phyloP scores from a whole-genome alignment of 108 stramenopile species.

The Schizochytrium sp. region DNA sequence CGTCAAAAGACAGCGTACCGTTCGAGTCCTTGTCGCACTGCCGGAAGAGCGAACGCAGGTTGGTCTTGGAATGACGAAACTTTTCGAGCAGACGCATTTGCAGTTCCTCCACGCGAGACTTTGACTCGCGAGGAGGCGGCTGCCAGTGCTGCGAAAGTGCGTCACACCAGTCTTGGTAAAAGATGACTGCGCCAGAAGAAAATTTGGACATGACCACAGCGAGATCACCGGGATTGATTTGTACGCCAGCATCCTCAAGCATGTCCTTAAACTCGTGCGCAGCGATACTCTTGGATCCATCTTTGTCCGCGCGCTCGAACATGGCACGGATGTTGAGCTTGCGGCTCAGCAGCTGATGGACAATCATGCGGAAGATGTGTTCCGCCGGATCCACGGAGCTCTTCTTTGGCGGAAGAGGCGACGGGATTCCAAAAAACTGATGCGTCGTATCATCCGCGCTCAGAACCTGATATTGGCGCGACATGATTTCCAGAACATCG shows the following conservation, averaged over 20 bases:
- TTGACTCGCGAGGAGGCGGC: neutral
- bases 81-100: neutral
- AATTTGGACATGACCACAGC: conserved; percentile 1
- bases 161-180: conserved; percentile 1
- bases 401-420: neutral
- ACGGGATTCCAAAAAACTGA: neutral
- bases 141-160: neutral
- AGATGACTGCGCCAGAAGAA: neutral
- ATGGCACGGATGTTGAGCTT: neutral
- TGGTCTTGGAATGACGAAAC: neutral
- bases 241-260: neutral
- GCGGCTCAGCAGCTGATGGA: neutral
- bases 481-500: neutral
- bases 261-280: neutral
- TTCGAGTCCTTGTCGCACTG: neutral
- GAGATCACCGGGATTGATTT: neutral
- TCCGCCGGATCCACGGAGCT: neutral
- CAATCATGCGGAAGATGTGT: neutral
- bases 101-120: neutral
- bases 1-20: neutral
- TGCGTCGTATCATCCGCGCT: neutral
- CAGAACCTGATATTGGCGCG: neutral
- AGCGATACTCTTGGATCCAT: neutral
- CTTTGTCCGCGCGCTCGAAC: conserved; percentile 12
- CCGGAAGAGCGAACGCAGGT: conserved; percentile 12